Evolutionary conservation across 192 early-diverging fungal genomes (phyloP).

Genomic region (Coemansia asiatica): DNA sequence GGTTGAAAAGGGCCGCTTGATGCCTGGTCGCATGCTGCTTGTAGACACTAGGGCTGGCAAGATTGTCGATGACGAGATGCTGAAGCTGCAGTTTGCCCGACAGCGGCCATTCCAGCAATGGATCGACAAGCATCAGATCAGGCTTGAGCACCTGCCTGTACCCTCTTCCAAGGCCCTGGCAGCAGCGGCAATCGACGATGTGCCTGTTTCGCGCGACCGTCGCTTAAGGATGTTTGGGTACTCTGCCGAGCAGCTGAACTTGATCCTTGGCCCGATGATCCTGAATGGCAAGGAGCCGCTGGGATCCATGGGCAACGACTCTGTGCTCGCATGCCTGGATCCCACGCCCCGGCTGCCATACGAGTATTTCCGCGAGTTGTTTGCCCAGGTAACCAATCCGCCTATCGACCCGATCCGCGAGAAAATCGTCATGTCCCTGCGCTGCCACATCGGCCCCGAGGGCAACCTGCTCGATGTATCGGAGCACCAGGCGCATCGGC

Average conservation of each 20-base stretch:
- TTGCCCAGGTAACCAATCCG: conserved; percentile 98
- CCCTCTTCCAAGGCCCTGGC: conserved; percentile 16
- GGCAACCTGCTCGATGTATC: conserved; percentile 91
- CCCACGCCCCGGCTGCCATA: conserved; percentile 84
- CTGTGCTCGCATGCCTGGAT: conserved; percentile 90
- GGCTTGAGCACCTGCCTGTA: conserved; percentile 61
- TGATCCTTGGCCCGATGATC: conserved; percentile 89
- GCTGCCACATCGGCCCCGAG: conserved; percentile 91
- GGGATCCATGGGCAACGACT: conserved; percentile 98
- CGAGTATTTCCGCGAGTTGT: conserved; percentile 97
- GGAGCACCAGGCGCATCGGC: conserved; percentile 72
- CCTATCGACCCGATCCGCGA: conserved; percentile 99
- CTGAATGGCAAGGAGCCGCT: conserved; percentile 91
- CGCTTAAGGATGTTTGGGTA: conserved; percentile 86
- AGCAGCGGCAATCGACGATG: conserved; percentile 57
- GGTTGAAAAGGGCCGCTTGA: conserved; percentile 87
- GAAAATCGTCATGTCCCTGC: conserved; percentile 95
- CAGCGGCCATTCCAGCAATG: conserved; percentile 78
- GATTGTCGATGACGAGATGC: conserved; percentile 87
- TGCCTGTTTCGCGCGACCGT: conserved; percentile 69
- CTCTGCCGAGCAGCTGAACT: conserved; percentile 89
- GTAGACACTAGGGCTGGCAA: conserved; percentile 90
- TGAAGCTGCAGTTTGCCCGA: conserved; percentile 74
- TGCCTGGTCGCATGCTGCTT: conserved; percentile 95
- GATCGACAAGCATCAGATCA: conserved; percentile 82